A percentile compares a stretch with the other conserved stretches of the same genome.
Conservation (phyloP, 1,284 basidiomycete genomes). For the Tilletia setariae region DNA sequence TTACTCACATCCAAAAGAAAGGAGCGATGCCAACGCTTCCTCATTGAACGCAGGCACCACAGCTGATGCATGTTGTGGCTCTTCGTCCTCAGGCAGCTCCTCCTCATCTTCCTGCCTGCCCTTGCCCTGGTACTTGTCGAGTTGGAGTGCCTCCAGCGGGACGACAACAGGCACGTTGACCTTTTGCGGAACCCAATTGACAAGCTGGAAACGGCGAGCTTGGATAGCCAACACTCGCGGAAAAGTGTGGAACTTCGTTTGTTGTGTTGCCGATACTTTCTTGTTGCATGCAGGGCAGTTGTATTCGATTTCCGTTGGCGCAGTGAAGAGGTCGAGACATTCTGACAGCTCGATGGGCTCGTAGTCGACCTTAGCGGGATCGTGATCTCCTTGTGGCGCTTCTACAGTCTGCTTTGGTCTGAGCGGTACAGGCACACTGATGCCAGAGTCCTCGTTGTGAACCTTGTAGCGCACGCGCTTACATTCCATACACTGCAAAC, state of each 20-base stretch:
- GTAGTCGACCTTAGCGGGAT: slow-evolving; percentile 58
- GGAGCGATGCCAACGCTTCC: slow-evolving; percentile 42
- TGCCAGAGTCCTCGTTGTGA: slow-evolving; percentile 69
- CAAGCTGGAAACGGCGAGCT: slow-evolving; percentile 88
- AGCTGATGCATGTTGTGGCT: slow-evolving; percentile 21
- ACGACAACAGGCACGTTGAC: slow-evolving; percentile 84
- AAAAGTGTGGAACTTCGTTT: slow-evolving; percentile 74
- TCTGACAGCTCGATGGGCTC: slow-evolving; percentile 67
- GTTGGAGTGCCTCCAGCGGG: slow-evolving; percentile 61
- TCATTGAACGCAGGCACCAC: slow-evolving; percentile 33
- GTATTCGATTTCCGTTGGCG: slow-evolving; percentile 71
- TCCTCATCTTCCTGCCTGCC: slow-evolving; percentile 74
- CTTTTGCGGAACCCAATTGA: slow-evolving; percentile 96
- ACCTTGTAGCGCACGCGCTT: slow-evolving; percentile 81
- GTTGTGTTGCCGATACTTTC: slow-evolving; percentile 68
- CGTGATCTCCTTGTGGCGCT: not conserved
- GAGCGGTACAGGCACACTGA: slow-evolving; percentile 73
- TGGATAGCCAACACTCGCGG: slow-evolving; percentile 85
- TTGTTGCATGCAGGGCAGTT: slow-evolving; percentile 64
- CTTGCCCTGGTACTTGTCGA: slow-evolving; percentile 70
- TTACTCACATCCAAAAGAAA: slow-evolving; percentile 38
- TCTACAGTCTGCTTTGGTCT: slow-evolving; percentile 15
- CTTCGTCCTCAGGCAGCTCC: slow-evolving; percentile 65
- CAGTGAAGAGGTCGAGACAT: slow-evolving; percentile 69
- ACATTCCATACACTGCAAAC: slow-evolving; percentile 67